Conservation (phyloP, 2,329 filamentous ascomycete genomes). For the Didymella sp. region DNA sequence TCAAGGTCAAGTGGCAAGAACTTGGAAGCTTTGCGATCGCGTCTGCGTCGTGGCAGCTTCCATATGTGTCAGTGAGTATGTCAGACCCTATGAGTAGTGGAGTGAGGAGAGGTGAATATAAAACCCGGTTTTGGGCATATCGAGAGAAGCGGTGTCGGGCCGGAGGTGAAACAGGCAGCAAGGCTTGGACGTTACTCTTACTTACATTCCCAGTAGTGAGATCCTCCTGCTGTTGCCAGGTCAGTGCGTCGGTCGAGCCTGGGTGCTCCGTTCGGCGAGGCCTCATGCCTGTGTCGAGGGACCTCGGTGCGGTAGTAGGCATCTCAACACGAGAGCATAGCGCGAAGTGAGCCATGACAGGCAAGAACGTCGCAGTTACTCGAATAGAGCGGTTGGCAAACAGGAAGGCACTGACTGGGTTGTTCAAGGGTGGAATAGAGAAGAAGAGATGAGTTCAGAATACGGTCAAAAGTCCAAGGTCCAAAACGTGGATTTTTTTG, state of each 20-base stretch:
- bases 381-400: not conserved
- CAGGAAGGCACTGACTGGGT: no score
- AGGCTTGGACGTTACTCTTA: conserved; percentile 7
- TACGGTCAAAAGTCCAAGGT: not conserved
- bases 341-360: conserved; percentile 11
- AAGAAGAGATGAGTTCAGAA: no score
- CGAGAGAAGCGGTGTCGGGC: conserved; percentile 2
- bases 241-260: conserved; percentile 13
- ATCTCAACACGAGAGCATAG: not conserved
- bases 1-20: conserved; percentile 11
- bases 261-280: not conserved
- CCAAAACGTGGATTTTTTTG: not conserved
- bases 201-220: conserved; percentile 23
- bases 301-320: not conserved
- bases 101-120: not conserved
- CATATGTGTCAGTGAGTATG: not conserved
- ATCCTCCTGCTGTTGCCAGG: conserved; percentile 31
- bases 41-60: not conserved
- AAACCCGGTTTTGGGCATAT: no score
- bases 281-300: not conserved
- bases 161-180: not conserved
- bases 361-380: not conserved
- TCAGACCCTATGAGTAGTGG: not conserved
- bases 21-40: not conserved
- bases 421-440: no score